Evolutionary conservation across 257 asterid species (phyloP).

Genomic region (Rhazya stricta): DNA sequence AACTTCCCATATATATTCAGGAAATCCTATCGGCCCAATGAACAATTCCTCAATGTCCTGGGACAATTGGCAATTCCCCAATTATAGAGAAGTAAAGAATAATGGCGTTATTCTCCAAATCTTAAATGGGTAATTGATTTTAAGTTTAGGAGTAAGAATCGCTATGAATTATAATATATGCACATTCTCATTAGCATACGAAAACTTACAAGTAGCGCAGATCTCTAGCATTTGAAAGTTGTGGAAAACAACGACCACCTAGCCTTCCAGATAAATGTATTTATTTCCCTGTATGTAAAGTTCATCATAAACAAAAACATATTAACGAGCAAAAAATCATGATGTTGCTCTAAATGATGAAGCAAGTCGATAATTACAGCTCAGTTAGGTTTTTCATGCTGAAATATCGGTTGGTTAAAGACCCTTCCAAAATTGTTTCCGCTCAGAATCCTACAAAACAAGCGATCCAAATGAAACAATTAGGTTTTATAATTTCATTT

Average conservation of each 20-base stretch:
- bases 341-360: neutral
- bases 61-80: neutral
- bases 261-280: neutral
- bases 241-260: neutral
- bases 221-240: neutral
- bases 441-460: neutral
- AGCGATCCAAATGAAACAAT: neutral
- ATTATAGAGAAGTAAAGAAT: no score
- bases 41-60: slow-evolving; percentile 24
- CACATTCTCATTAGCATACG: neutral
- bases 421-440: slow-evolving; percentile 27
- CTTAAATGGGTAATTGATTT: neutral
- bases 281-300: neutral
- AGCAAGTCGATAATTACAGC: neutral
- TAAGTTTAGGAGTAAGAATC: neutral
- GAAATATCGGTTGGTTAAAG: slow-evolving; percentile 15
- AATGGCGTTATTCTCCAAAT: no score
- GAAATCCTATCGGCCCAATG: slow-evolving; percentile 16
- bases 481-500: no score
- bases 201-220: slow-evolving; percentile 6
- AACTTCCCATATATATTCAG: slow-evolving; percentile 13
- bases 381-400: neutral
- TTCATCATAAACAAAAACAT: neutral
- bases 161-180: neutral
- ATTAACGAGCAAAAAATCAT: neutral